A percentile compares a stretch with the other conserved stretches of the same genome.
These are phyloP conservation scores for Globisporangium splendens DNA, from an alignment of 352 stramenopile species.

Conservation along the genomic window DNA sequence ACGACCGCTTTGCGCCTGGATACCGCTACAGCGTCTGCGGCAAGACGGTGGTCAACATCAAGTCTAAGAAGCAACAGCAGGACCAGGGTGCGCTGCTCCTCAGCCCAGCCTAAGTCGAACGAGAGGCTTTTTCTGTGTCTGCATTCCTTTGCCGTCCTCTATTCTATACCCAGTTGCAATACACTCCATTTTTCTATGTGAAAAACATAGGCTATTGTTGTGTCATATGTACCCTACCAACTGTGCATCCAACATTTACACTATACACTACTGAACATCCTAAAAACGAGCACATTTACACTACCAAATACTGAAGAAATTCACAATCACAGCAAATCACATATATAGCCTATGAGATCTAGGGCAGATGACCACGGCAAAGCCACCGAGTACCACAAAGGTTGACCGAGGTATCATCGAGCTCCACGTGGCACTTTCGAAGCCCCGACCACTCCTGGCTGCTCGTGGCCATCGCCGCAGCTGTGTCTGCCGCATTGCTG, in stretches of 20 bases:
- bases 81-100: conserved; percentile 19
- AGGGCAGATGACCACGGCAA: conserved; percentile 25
- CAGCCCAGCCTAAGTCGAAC: conserved; percentile 4
- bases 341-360: not conserved
- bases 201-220: too few relatives aligned
- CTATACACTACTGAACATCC: too few relatives aligned
- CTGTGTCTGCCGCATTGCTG: not conserved
- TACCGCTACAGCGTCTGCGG: conserved; percentile 65
- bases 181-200: too few relatives aligned
- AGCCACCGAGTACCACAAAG: conserved; percentile 36
- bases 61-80: conserved; percentile 32
- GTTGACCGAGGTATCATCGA: conserved; percentile 13
- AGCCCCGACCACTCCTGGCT: conserved; percentile 33
- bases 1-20: conserved; percentile 56
- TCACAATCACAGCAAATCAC: too few relatives aligned
- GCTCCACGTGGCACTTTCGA: conserved; percentile 29
- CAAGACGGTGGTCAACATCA: conserved; percentile 54
- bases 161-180: not conserved
- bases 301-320: too few relatives aligned
- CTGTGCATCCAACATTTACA: too few relatives aligned
- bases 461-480: conserved; percentile 5
- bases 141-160: not conserved
- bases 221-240: too few relatives aligned
- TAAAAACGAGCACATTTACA: too few relatives aligned
- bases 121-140: not conserved